Evolutionary conservation across 2,329 filamentous ascomycete genomes (phyloP), one percentile per base, ranked within the genome.

Genomic region (Juglanconis oblonga): DNA sequence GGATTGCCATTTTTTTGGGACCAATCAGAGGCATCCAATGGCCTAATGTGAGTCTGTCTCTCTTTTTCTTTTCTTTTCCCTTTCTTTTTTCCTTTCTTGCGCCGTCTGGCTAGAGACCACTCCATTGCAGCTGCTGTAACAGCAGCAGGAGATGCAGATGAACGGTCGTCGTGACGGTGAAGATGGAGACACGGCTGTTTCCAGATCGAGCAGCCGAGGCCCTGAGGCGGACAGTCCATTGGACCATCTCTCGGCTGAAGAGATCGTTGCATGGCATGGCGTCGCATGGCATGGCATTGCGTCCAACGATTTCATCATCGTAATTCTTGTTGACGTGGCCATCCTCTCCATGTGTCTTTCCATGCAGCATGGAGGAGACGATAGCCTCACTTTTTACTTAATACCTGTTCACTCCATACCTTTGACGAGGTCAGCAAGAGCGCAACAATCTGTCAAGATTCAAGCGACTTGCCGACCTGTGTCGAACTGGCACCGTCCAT

Each of bases 201-300:
- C 50, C 53, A 42, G 53, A 42, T 52, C 47, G 51, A 53, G 47
- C 32, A 17, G 45, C 45, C 31, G 57, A 48, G 58, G 45, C 24
- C 31, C 49, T 45, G 24, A 32, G 53, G 24, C 31, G 33, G 17
- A 13, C 42, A 44, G n/a, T 17, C 42, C 42, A 29, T 45, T 59
- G 52, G 35, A 35, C 48, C 13, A 7, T 58, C 33, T 7, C 32
- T 11, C 35, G 51, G 42, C 33, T 33, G 5, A 5, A 13, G 11
- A 36, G 8, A 32, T 44, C 52, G 42, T 45, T 56, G 61, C 61
- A 58, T 61, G 58, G 55, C 61, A 45, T 59, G 14, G 53, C 56
- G 24, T 40, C 17, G 33, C 47, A 48, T 47, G 40, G 57, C 60
- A 52, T 49, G 52, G 52, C 57, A 54, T 48, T 56, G 53, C 53